Evolutionary conservation across 1,284 basidiomycete species (phyloP).

Genomic region (Cutaneotrichosporon mucoides): DNA sequence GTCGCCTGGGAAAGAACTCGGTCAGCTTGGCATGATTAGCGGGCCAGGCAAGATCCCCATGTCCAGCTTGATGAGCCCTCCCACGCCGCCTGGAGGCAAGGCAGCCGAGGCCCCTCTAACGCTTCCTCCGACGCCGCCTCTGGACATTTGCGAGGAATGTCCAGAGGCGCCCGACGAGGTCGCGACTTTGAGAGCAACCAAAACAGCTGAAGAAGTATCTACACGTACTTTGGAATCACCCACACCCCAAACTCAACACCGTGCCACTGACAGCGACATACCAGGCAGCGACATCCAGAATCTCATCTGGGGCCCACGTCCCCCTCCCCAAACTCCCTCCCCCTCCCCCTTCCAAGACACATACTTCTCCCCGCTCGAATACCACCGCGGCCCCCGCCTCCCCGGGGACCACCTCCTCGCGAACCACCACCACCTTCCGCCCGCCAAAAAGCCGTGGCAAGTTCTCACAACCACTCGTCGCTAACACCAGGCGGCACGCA

Average conservation of each 20-base stretch:
- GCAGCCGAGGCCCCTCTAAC: too few species aligned
- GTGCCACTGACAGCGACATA: neutral
- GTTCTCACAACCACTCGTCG: neutral
- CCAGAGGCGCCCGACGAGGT: neutral
- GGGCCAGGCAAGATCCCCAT: neutral
- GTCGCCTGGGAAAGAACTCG: neutral
- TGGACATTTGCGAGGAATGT: neutral
- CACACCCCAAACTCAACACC: too few species aligned
- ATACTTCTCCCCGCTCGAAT: neutral
- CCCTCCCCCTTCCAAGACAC: neutral
- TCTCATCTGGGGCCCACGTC: neutral
- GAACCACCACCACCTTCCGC: neutral
- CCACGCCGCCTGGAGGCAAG: too few species aligned
- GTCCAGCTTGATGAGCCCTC: too few species aligned
- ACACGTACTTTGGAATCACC: too few species aligned
- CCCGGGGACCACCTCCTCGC: conserved; percentile 1
- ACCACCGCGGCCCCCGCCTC: neutral
- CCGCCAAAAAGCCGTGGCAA: neutral
- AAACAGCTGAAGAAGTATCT: too few species aligned
- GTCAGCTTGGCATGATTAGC: neutral
- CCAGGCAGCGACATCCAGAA: neutral
- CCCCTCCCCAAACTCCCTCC: neutral
- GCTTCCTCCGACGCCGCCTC: neutral
- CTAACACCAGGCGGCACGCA: neutral
- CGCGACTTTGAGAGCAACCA: too few species aligned